Evolutionary conservation across 768 basidiomycete genomes (phyloP).

Genomic region (Hydnomerulius pinastri): DNA sequence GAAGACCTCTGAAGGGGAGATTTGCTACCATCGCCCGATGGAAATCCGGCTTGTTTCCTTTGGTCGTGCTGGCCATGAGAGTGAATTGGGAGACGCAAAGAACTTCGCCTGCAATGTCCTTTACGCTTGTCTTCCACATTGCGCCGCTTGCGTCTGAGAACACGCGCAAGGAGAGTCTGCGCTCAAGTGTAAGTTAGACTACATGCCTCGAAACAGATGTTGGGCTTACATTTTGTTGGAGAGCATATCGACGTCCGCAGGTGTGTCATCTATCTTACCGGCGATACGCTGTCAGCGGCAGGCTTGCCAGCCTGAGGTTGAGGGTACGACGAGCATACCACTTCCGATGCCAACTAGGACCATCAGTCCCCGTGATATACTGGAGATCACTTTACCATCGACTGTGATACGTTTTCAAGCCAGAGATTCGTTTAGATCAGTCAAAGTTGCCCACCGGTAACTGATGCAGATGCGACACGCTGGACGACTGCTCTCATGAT

Average conservation of each 20-base stretch:
- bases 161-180: conserved; percentile 69
- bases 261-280: conserved; percentile 71
- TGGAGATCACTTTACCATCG: conserved; percentile 74
- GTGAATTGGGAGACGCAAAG: conserved; percentile 97
- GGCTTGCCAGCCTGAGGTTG: neutral
- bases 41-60: conserved; percentile 91
- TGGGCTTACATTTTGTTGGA: conserved; percentile 75
- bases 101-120: conserved; percentile 87
- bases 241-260: conserved; percentile 67
- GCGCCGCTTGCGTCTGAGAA: conserved; percentile 64
- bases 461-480: conserved; percentile 82
- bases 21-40: conserved; percentile 84
- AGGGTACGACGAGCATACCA: conserved; percentile 48
- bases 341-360: conserved; percentile 87
- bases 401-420: conserved; percentile 48
- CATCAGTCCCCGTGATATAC: conserved; percentile 84
- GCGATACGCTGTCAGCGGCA: conserved; percentile 2
- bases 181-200: neutral
- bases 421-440: neutral
- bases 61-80: conserved; percentile 80
- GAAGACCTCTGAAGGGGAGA: neutral
- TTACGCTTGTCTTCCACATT: conserved; percentile 88
- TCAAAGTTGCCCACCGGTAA: conserved; percentile 54
- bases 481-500: conserved; percentile 86
- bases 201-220: conserved; percentile 6